Conservation (phyloP, 2,329 filamentous ascomycete genomes). For the Colletotrichum sublineola region DNA sequence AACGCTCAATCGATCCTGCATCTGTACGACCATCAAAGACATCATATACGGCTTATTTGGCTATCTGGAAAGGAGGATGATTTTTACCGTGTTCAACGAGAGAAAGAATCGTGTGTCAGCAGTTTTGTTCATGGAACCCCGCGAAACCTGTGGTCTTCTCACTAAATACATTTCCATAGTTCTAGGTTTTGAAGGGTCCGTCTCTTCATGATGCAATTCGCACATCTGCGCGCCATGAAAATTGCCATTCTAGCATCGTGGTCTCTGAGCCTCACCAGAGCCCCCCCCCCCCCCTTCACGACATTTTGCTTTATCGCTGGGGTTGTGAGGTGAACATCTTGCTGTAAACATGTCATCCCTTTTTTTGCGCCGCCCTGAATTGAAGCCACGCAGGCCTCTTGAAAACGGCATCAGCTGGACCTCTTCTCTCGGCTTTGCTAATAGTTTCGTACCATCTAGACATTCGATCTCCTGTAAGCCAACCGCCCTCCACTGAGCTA, state of each 20-base stretch:
- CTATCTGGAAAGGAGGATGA: background rate
- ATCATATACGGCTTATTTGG: conserved; percentile 3
- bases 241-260: conserved; percentile 9
- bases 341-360: background rate
- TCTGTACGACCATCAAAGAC: conserved; percentile 31
- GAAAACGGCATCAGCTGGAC: background rate
- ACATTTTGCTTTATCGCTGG: background rate
- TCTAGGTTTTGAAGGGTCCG: background rate
- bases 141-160: conserved; percentile 20
- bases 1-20: background rate
- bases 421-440: background rate
- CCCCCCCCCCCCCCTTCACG: conserved; percentile 15
- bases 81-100: conserved; percentile 21
- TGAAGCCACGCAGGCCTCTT: background rate
- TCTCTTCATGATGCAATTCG: background rate
- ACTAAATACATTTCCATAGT: conserved; percentile 5
- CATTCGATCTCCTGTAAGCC: background rate
- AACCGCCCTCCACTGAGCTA: conserved; percentile 3
- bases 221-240: background rate
- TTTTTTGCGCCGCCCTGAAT: too few species aligned
- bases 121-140: conserved; percentile 32
- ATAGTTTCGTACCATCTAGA: background rate
- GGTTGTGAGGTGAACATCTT: background rate
- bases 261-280: background rate
- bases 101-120: conserved; percentile 3